These are phyloP conservation scores for Rhododendron kiyosumense DNA, from an alignment of 148 eudicot species.

Conservation along the genomic window DNA sequence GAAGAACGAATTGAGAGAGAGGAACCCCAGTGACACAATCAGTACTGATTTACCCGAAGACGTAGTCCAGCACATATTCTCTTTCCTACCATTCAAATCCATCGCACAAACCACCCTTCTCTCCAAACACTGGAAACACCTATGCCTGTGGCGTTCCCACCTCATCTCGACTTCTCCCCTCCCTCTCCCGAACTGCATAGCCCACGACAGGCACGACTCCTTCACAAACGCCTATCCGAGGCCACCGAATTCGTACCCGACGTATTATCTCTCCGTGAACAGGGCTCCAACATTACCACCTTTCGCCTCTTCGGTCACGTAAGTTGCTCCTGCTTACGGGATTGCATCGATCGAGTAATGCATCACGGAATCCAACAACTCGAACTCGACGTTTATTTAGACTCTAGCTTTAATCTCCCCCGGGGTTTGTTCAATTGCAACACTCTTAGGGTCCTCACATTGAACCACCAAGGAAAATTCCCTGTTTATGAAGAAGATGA, in stretches of 20 bases:
- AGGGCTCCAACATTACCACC: constrained; percentile 17
- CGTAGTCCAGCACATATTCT: neutral
- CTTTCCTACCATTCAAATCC: neutral
- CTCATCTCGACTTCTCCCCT: neutral
- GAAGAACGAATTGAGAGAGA: too few relatives aligned
- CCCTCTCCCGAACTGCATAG: neutral
- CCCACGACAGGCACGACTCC: too few relatives aligned
- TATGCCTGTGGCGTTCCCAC: neutral
- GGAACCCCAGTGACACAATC: neutral
- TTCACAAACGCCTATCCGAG: too few relatives aligned
- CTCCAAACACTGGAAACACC: neutral
- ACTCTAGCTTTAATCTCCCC: constrained; percentile 45
- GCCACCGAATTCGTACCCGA: too few relatives aligned
- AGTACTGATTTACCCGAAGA: neutral
- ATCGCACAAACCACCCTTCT: neutral
- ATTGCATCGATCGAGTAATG: constrained; percentile 35
- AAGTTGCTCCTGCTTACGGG: constrained; percentile 26
- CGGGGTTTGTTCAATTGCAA: neutral
- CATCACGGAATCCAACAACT: constrained; percentile 43
- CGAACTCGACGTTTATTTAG: constrained; percentile 38
- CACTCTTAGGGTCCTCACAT: constrained; percentile 28
- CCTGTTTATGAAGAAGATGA: too few relatives aligned
- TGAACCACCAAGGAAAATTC: constrained; percentile 11
- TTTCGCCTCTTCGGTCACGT: constrained; percentile 2
- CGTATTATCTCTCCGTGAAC: too few relatives aligned